phyloP scores from a whole-genome alignment of 805 yeast species.

The Lipomyces starkeyi region DNA sequence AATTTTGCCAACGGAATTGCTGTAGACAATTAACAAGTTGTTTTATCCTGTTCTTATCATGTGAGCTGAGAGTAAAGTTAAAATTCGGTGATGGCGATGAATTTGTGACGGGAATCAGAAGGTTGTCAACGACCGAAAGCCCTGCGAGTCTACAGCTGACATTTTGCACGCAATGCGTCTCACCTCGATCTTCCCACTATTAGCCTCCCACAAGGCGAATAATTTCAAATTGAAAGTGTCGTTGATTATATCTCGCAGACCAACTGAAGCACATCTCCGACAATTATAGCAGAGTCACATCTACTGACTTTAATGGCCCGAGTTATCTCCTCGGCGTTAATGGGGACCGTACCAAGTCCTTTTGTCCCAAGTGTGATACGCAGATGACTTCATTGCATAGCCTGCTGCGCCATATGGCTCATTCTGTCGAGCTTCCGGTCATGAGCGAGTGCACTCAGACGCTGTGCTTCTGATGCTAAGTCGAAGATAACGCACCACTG shows the following conservation, averaged over 20 bases:
- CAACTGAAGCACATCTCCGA: too few species aligned
- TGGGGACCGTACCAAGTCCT: not conserved
- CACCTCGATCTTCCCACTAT: too few species aligned
- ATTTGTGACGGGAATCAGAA: too few species aligned
- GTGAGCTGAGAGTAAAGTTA: too few species aligned
- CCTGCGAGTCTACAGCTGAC: too few species aligned
- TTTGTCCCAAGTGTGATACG: conserved; percentile 1
- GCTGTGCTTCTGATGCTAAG: not conserved
- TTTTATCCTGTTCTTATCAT: too few species aligned
- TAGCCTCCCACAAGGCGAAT: not conserved
- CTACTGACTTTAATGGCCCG: not conserved
- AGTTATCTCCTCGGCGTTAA: conserved; percentile 1
- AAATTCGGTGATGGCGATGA: too few species aligned
- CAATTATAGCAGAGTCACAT: too few species aligned
- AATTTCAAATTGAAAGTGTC: not conserved
- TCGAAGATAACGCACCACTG: not conserved
- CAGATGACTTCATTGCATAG: not conserved
- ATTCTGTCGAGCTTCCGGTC: not conserved
- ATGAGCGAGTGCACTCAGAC: not conserved
- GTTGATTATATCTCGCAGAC: not conserved
- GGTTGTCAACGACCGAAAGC: too few species aligned
- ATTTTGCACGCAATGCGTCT: too few species aligned
- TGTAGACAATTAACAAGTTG: too few species aligned
- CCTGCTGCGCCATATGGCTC: not conserved
- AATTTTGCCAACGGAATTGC: too few species aligned